A percentile compares a stretch with the other conserved stretches of the same genome.
phyloP scores from a whole-genome alignment of 345 rosid genomes.

The Syzygium grande region DNA sequence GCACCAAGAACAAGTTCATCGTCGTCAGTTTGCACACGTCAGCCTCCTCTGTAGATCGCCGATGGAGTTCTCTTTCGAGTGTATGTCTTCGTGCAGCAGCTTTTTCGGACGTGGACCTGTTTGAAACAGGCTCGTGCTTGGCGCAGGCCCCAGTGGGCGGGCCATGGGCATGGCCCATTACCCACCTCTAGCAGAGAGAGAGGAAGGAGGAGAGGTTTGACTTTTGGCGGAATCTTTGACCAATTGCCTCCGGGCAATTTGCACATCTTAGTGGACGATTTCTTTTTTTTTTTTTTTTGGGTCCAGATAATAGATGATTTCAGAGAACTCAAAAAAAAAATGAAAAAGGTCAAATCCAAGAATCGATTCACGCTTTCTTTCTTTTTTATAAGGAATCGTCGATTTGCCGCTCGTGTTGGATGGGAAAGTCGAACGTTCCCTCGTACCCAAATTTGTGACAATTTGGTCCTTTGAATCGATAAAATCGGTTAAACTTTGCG shows the following conservation, averaged over 20 bases:
- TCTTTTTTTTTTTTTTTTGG: too few species aligned
- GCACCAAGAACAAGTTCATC: not conserved
- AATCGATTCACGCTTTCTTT: not conserved
- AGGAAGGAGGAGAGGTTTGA: not conserved
- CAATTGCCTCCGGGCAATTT: not conserved
- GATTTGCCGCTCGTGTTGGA: not conserved
- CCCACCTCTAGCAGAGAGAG: too few species aligned
- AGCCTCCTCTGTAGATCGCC: not conserved
- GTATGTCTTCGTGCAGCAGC: constrained; percentile 21
- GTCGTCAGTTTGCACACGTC: not conserved
- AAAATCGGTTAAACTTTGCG: not conserved
- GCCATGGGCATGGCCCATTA: too few species aligned
- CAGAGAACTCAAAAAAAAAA: too few species aligned
- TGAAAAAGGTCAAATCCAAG: not conserved
- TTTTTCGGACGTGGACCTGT: not conserved
- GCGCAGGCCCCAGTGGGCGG: too few species aligned
- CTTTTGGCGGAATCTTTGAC: not conserved
- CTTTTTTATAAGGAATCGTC: not conserved
- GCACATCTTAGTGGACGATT: not conserved
- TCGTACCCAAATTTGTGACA: not conserved
- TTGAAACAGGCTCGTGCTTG: too few species aligned
- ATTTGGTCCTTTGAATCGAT: not conserved
- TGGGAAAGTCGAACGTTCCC: not conserved
- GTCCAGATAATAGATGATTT: too few species aligned
- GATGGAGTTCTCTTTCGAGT: constrained; percentile 15